Conservation (phyloP, 2,329 filamentous ascomycete genomes). For the Rutstroemia sp. region DNA sequence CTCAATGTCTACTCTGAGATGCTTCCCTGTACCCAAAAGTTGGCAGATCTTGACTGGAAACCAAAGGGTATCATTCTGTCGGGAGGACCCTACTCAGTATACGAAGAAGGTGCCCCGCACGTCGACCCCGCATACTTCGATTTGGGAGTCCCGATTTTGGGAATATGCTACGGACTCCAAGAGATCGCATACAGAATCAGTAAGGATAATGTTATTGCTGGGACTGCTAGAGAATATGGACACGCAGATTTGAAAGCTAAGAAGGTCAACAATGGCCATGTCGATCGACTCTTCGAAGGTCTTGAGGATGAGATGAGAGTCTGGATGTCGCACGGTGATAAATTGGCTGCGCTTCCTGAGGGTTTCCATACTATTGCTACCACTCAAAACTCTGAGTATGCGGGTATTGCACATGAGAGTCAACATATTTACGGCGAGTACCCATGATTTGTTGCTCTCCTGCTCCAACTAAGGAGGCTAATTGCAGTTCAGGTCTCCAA, state of each 20-base stretch:
- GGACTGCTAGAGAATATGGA: slow-evolving; percentile 43
- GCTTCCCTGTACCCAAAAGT: slow-evolving; percentile 78
- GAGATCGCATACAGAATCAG: slow-evolving; percentile 67
- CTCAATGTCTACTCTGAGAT: slow-evolving; percentile 82
- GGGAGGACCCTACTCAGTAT: slow-evolving; percentile 69
- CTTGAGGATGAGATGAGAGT: slow-evolving; percentile 63
- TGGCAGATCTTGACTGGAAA: slow-evolving; percentile 67
- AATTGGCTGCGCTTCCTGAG: slow-evolving; percentile 66
- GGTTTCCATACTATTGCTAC: slow-evolving; percentile 68
- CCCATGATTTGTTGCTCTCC: background rate
- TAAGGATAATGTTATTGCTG: slow-evolving; percentile 57
- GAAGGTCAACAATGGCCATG: slow-evolving; percentile 47
- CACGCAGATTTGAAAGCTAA: slow-evolving; percentile 46
- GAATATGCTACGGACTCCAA: slow-evolving; percentile 44
- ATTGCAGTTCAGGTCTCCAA: slow-evolving; percentile 4
- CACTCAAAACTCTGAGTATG: slow-evolving; percentile 70
- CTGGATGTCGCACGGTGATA: slow-evolving; percentile 88
- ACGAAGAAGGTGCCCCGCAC: slow-evolving; percentile 69
- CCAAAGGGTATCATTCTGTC: slow-evolving; percentile 79
- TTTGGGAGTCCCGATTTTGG: slow-evolving; percentile 29
- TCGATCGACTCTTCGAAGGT: slow-evolving; percentile 72
- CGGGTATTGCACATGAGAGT: slow-evolving; percentile 65
- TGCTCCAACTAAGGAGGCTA: background rate
- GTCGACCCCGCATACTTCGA: slow-evolving; percentile 74
- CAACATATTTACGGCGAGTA: slow-evolving; percentile 61